Evolutionary conservation across 202 grass and related monocot genomes (phyloP).

Genomic region (Hordeum pubiflorum): DNA sequence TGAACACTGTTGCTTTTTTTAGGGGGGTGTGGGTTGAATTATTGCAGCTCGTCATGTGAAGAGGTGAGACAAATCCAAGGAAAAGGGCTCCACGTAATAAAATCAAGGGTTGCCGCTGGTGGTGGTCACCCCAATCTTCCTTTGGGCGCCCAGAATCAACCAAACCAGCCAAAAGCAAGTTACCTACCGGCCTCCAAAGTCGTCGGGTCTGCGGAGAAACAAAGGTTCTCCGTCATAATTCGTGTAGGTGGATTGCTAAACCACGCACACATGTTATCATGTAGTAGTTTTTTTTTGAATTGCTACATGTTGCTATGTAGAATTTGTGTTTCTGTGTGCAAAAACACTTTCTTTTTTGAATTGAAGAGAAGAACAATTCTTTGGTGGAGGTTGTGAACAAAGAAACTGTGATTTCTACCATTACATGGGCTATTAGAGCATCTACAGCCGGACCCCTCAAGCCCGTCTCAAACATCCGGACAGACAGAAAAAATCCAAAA

Average conservation of each 20-base stretch:
- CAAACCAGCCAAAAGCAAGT: slow-evolving; percentile 8
- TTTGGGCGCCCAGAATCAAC: background rate
- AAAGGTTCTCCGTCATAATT: slow-evolving; percentile 30
- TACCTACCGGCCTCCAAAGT: slow-evolving; percentile 8
- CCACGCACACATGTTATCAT: background rate
- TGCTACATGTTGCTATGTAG: background rate
- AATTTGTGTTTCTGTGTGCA: too few relatives aligned
- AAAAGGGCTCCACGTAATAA: slow-evolving; percentile 56
- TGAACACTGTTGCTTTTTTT: background rate
- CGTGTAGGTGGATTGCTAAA: background rate
- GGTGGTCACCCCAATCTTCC: background rate
- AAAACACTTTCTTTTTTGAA: too few relatives aligned
- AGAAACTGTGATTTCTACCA: too few relatives aligned
- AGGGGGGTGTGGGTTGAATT: slow-evolving; percentile 27
- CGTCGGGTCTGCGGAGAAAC: slow-evolving; percentile 20
- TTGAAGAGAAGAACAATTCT: too few relatives aligned
- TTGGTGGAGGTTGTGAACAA: too few relatives aligned
- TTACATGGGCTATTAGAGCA: too few relatives aligned
- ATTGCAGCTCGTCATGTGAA: slow-evolving; percentile 34
- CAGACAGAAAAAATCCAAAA: too few relatives aligned
- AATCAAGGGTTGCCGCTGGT: slow-evolving; percentile 7
- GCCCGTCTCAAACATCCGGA: too few relatives aligned
- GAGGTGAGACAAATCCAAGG: slow-evolving; percentile 51
- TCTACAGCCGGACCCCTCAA: too few relatives aligned
- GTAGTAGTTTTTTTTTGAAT: background rate